Percentiles rank a stretch among this genome's conserved stretches.
Conservation (phyloP, 1,284 basidiomycete species). For the Ustilago lituana region DNA sequence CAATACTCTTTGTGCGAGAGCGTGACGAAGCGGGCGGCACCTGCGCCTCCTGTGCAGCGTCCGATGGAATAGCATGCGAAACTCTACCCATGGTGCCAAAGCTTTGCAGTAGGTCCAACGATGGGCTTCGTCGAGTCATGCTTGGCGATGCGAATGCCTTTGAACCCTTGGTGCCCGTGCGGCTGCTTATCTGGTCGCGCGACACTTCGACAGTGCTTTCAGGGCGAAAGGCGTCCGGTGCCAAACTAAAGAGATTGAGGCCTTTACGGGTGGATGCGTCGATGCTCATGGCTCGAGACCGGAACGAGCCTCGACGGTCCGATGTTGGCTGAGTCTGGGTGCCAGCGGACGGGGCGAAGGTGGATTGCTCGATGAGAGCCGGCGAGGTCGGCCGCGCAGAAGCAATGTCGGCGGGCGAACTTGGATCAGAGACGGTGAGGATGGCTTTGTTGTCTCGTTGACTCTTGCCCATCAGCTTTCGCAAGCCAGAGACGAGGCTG, state of each 20-base stretch:
- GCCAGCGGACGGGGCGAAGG: no score
- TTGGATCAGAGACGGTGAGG: not conserved
- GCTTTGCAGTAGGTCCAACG: conserved; percentile 22
- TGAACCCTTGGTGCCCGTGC: not conserved
- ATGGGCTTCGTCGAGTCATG: conserved; percentile 18
- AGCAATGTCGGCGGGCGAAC: not conserved
- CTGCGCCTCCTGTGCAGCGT: not conserved
- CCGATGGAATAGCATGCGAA: not conserved
- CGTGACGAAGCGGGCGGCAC: conserved; percentile 10
- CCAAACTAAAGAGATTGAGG: conserved; percentile 18
- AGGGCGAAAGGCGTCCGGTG: conserved; percentile 10
- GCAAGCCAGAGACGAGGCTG: conserved; percentile 38
- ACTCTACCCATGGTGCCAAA: conserved; percentile 5
- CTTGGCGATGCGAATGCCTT: conserved; percentile 3
- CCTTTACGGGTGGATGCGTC: conserved; percentile 1
- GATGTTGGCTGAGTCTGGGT: no score
- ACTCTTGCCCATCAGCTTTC: conserved; percentile 38
- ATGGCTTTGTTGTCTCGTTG: conserved; percentile 13
- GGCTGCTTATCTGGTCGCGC: not conserved
- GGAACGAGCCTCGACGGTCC: not conserved
- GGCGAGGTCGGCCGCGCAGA: not conserved
- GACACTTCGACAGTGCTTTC: not conserved
- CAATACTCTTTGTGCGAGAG: conserved; percentile 34
- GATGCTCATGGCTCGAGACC: conserved; percentile 8
- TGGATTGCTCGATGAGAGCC: not conserved